Conservation (phyloP, 1,284 basidiomycete species). For the Cryptococcus deneoformans region DNA sequence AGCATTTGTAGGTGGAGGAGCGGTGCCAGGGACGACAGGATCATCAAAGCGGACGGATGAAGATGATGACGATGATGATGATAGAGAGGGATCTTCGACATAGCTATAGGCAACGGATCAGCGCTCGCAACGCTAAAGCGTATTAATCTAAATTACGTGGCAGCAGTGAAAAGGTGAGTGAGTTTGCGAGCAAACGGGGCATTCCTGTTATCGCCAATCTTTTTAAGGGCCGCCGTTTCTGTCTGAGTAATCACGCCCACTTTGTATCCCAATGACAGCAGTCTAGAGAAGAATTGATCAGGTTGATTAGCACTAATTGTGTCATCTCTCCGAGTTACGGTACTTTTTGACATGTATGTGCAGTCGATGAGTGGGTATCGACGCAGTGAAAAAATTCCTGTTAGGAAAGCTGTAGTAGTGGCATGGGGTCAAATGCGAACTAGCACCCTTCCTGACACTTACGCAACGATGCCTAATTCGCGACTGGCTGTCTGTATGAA, state of each 20-base stretch:
- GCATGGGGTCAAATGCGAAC: background rate
- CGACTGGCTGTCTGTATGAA: conserved; percentile 63
- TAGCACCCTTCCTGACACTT: conserved; percentile 3
- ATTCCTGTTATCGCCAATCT: conserved; percentile 76
- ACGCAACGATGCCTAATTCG: conserved; percentile 72
- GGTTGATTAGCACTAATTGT: background rate
- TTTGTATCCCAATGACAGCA: conserved; percentile 83
- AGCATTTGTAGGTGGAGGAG: conserved; percentile 43
- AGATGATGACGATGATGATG: conserved; percentile 7
- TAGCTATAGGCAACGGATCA: conserved; percentile 29
- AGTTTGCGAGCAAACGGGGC: conserved; percentile 78
- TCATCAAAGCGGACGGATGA: conserved; percentile 32
- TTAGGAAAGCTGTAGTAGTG: conserved; percentile 55
- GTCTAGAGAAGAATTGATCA: conserved; percentile 53
- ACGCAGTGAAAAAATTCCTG: conserved; percentile 78
- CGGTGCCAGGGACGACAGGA: conserved; percentile 30
- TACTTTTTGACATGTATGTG: conserved; percentile 87
- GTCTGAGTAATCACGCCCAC: conserved; percentile 89
- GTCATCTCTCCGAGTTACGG: conserved; percentile 13
- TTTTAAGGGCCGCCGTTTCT: conserved; percentile 95
- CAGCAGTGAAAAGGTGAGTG: conserved; percentile 78
- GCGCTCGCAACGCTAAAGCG: background rate
- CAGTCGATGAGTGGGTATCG: conserved; percentile 75
- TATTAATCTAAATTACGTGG: conserved; percentile 63
- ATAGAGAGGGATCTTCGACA: conserved; percentile 43